Conservation (phyloP, 1,284 basidiomycete genomes). For the Irpex sp. region DNA sequence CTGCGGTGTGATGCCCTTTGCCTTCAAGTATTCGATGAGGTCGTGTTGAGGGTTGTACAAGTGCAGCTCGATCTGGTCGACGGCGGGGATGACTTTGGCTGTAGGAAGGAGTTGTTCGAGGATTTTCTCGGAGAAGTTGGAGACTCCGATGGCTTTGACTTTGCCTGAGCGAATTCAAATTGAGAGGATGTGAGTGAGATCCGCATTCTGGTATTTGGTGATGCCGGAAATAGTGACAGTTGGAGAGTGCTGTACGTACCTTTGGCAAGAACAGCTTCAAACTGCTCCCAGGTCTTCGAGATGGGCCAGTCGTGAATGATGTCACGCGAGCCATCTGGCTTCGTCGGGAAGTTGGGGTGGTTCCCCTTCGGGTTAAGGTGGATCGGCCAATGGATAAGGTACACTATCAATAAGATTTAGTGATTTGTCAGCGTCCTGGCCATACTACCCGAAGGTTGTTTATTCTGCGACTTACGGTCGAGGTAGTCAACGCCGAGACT, state of each 20-base stretch:
- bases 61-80: conserved; percentile 73
- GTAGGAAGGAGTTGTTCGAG: conserved; percentile 39
- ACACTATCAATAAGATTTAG: conserved; percentile 39
- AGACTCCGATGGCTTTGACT: conserved; percentile 54
- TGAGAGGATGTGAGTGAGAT: background rate
- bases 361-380: conserved; percentile 73
- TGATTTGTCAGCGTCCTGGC: too few species aligned
- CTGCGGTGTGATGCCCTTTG: conserved; percentile 69
- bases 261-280: conserved; percentile 71
- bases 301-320: conserved; percentile 64
- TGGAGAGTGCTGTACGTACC: conserved; percentile 32
- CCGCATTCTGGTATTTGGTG: too few species aligned
- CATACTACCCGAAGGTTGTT: too few species aligned
- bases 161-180: conserved; percentile 30
- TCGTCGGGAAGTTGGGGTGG: conserved; percentile 65
- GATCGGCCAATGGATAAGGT: conserved; percentile 84
- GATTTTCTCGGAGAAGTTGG: conserved; percentile 52
- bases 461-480: conserved; percentile 49
- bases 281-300: conserved; percentile 77
- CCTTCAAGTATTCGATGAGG: conserved; percentile 63
- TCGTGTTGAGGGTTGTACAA: conserved; percentile 76
- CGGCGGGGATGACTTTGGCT: conserved; percentile 50
- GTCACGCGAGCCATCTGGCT: conserved; percentile 66
- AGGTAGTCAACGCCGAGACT: conserved; percentile 78
- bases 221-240: too few species aligned